Base-by-base conservation (phyloP, 306 rosid species). In the Leucaena leucocephala region DNA sequence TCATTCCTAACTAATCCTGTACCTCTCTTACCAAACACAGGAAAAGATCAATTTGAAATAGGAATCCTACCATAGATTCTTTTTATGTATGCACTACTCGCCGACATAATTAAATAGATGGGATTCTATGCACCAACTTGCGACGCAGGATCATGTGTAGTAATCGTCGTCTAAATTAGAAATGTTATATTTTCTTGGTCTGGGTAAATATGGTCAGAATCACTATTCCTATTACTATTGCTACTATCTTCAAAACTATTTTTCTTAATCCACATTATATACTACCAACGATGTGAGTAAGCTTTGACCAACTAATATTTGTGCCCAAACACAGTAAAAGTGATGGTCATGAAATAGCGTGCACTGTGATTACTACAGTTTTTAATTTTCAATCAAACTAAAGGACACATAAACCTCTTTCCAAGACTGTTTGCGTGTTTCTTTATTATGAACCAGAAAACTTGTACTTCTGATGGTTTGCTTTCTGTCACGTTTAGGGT, bases 331-430 rank as follows among this genome's bases (percentile, higher is more conserved):
- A 40, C 27, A 66, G 39, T 8, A 13, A 35, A 36, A 72, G 15
- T 83, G 75, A 69, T 69, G 68, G 48, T 63, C 83, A 61, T 79
- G 77, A 70, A 83, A 75, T 70, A 52, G 80, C 43, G 81, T 79
- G 78, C 73, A 68, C 2, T 5, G 52, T 43, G 39, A 68, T 21
- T 44, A 4, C 36, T 0, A 21, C 50, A 4, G 36, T 42, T 68
- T 22, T 44, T 6, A 43, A 2, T 68, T 44, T 68, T 68, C 21
- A 68, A 43, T 44, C 8, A 21, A 12, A 11, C 38, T 2, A 68
- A 33, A 21, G 55, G 73, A 43, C 73, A 44, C 19, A 21, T 21
- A 5, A n/a, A 21, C 72, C 72, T 68, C 38, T 68, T 68, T 21
- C 38, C 72, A 68, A 42, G n/a, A 46, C 49, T 43, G 15, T 67